Base-by-base conservation (phyloP, 2,329 filamentous ascomycete species). In the Botrytis hyacinthi region DNA sequence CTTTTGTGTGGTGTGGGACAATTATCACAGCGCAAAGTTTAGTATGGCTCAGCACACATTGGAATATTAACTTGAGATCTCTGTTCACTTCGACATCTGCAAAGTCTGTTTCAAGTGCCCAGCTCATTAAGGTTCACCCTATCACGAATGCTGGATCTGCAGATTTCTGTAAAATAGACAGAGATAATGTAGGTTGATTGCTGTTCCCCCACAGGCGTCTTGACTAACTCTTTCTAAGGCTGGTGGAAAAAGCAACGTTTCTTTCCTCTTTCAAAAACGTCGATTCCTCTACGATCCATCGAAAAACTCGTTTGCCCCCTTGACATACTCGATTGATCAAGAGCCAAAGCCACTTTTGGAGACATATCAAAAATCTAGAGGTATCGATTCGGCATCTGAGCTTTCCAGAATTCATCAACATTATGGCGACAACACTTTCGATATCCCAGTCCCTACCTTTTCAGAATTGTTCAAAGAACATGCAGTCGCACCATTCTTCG, bases 211-310 rank as follows among this genome's bases (percentile, higher is more conserved):
- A 70, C 61, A 62, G 32, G 65, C 26, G 60, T 26, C 37, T 54
- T 37, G 76, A 60, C 78, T 81, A 76, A 80, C 69, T 63, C n/a
- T 37, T 51, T 18, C 44, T 48, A 42, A 91, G 90, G 86, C 88
- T 75, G 92, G 89, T 76, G 93, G 90, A 78, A 93, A 93, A 85
- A 86, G 88, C 73, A 95, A 91, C 77, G 84, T 91, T 20, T 98
- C 94, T 16, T 99, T 99, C 84, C 86, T 98, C 73, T 99, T 99
- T 85, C 96, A 99, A 85, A 99, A 99, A 86, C 93, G 96, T 79
- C 93, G 95, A 54, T 99, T 99, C 82, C 88, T 98, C 76, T 98
- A 94, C 85, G 86, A 93, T 77, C 83, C 89, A 68, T 88, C 90
- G 60, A 88, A 86, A 76, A 89, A 91, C 75, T 87, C 87, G n/a